Evolutionary conservation across 176 grass and related monocot genomes (phyloP).

Genomic region (Puya raimondii): DNA sequence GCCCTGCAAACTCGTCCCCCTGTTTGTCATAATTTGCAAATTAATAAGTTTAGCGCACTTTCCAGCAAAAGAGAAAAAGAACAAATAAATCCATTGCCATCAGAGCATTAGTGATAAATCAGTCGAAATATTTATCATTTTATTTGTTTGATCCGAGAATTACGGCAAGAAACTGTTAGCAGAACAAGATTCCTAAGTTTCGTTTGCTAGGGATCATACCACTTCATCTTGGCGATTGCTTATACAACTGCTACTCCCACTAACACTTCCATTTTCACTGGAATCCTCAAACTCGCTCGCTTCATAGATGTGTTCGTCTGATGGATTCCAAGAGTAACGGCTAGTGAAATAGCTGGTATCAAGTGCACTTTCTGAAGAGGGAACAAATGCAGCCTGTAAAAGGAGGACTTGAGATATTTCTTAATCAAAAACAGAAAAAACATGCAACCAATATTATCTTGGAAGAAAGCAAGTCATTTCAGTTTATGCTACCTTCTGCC

Average conservation of each 20-base stretch:
- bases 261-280: conserved; percentile 92
- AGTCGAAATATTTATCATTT: neutral
- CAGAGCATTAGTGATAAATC: neutral
- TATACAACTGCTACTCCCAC: conserved; percentile 87
- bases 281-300: conserved; percentile 83
- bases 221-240: conserved; percentile 93
- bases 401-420: conserved; percentile 1
- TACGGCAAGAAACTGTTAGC: too few species aligned
- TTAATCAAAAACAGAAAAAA: neutral
- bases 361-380: conserved; percentile 77
- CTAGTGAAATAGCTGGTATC: conserved; percentile 99
- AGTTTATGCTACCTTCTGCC: conserved; percentile 67
- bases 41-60: conserved; percentile 7
- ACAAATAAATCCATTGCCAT: conserved; percentile 8
- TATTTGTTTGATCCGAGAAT: neutral
- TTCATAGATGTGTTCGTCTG: conserved; percentile 88
- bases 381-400: conserved; percentile 96
- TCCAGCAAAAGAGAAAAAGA: conserved; percentile 1
- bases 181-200: too few species aligned
- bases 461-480: neutral
- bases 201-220: conserved; percentile 25
- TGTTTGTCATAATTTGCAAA: conserved; percentile 29
- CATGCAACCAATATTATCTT: neutral
- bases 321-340: conserved; percentile 97
- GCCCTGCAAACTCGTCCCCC: conserved; percentile 70